Evolutionary conservation across 2,329 filamentous ascomycete genomes (phyloP).

Genomic region (Alternaria sp.): DNA sequence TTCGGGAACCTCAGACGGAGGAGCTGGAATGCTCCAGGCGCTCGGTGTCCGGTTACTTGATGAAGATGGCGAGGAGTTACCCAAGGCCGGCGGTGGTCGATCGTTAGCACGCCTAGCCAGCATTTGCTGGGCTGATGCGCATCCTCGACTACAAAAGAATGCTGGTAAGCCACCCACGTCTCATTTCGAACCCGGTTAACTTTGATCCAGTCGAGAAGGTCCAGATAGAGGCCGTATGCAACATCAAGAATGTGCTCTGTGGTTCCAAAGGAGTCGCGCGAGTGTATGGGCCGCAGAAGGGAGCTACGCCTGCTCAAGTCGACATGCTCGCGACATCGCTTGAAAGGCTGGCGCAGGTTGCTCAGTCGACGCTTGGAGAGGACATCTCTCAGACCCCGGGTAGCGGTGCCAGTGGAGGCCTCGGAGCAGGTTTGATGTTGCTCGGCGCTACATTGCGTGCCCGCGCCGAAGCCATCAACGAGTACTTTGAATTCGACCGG

Average conservation of each 20-base stretch:
- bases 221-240: conserved; percentile 59
- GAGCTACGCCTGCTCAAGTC: conserved; percentile 54
- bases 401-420: conserved; percentile 60
- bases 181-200: conserved; percentile 1
- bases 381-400: conserved; percentile 53
- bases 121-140: conserved; percentile 51
- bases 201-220: conserved; percentile 31
- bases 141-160: conserved; percentile 45
- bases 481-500: conserved; percentile 57
- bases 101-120: conserved; percentile 47
- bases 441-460: conserved; percentile 56
- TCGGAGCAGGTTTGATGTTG: conserved; percentile 59
- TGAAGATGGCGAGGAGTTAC: conserved; percentile 46
- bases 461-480: conserved; percentile 58
- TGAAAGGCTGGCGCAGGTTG: conserved; percentile 51
- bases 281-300: conserved; percentile 61
- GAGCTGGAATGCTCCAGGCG: conserved; percentile 62
- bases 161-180: conserved; percentile 19
- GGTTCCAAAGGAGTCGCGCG: conserved; percentile 58
- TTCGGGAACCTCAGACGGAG: conserved; percentile 62
- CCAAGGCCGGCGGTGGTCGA: conserved; percentile 51
- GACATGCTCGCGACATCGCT: conserved; percentile 53
- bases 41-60: conserved; percentile 57
- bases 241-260: conserved; percentile 60
- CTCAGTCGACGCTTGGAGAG: conserved; percentile 43